Percentiles rank a stretch among this genome's conserved stretches.
phyloP scores from a whole-genome alignment of 2,329 filamentous ascomycete species.

The Pseudocercospora cruenta region DNA sequence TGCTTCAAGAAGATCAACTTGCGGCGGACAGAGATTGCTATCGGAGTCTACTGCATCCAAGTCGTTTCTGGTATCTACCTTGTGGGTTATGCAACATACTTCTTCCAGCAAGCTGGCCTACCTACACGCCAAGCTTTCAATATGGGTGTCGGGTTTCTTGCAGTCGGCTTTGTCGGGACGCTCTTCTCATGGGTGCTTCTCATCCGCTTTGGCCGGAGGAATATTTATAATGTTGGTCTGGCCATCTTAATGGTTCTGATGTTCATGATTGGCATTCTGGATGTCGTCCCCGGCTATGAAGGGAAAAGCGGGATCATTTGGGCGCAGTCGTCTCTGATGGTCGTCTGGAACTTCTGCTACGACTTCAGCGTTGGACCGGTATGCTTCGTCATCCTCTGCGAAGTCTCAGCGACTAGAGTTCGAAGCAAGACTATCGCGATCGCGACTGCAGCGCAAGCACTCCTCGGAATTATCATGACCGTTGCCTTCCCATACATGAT shows the following conservation, averaged over 20 bases:
- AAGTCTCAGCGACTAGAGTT: constrained; percentile 44
- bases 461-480: constrained; percentile 46
- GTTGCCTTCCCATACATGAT: constrained; percentile 44
- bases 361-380: constrained; percentile 44
- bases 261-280: constrained; percentile 45
- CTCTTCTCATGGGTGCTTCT: constrained; percentile 47
- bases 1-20: constrained; percentile 49
- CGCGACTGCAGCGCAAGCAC: constrained; percentile 46
- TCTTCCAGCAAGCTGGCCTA: constrained; percentile 51
- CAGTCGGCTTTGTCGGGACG: constrained; percentile 48
- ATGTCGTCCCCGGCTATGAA: constrained; percentile 41
- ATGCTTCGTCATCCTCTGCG: constrained; percentile 45
- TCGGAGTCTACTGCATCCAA: constrained; percentile 50
- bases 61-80: constrained; percentile 48
- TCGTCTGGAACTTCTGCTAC: constrained; percentile 43
- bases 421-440: constrained; percentile 44
- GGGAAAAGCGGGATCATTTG: constrained; percentile 40
- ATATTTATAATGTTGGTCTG: constrained; percentile 46
- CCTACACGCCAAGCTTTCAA: constrained; percentile 44
- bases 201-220: constrained; percentile 44
- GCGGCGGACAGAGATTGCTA: constrained; percentile 49
- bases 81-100: constrained; percentile 52
- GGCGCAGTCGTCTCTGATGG: constrained; percentile 47
- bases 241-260: constrained; percentile 40
- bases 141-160: constrained; percentile 48